Evolutionary conservation across 768 basidiomycete genomes (phyloP).

Genomic region (Guyanaporus albipodus): DNA sequence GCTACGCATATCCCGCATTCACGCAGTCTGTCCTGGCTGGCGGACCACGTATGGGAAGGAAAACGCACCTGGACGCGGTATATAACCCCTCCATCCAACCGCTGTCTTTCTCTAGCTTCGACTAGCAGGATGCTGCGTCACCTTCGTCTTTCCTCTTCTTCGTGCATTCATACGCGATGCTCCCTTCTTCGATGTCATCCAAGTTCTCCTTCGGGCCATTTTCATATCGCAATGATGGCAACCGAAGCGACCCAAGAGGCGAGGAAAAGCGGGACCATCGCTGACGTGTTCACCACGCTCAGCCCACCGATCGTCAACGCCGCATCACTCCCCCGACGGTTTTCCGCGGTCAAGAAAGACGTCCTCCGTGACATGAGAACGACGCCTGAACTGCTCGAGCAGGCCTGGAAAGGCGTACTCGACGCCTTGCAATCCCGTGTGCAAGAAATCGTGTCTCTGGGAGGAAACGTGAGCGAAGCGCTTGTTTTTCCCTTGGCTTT

Average conservation of each 20-base stretch:
- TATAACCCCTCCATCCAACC: too few species aligned
- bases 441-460: slow-evolving; percentile 43
- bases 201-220: background rate
- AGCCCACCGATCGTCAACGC: slow-evolving; percentile 35
- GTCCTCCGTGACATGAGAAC: slow-evolving; percentile 40
- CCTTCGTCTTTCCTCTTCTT: background rate
- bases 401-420: slow-evolving; percentile 56
- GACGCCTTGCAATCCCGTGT: slow-evolving; percentile 43
- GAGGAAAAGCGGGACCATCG: slow-evolving; percentile 39
- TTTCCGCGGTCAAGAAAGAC: slow-evolving; percentile 54
- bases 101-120: too few species aligned
- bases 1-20: too few species aligned
- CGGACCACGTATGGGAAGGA: too few species aligned
- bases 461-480: slow-evolving; percentile 49
- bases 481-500: background rate
- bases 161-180: background rate
- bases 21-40: too few species aligned
- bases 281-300: slow-evolving; percentile 45
- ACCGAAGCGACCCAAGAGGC: slow-evolving; percentile 4
- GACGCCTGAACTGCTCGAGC: slow-evolving; percentile 27
- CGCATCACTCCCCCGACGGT: slow-evolving; percentile 50
- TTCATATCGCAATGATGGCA: slow-evolving; percentile 6
- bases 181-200: background rate
- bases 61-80: too few species aligned
- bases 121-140: slow-evolving; percentile 5